These are phyloP conservation scores for Suillus variegatus DNA, from an alignment of 768 basidiomycete species.

Conservation along the genomic window DNA sequence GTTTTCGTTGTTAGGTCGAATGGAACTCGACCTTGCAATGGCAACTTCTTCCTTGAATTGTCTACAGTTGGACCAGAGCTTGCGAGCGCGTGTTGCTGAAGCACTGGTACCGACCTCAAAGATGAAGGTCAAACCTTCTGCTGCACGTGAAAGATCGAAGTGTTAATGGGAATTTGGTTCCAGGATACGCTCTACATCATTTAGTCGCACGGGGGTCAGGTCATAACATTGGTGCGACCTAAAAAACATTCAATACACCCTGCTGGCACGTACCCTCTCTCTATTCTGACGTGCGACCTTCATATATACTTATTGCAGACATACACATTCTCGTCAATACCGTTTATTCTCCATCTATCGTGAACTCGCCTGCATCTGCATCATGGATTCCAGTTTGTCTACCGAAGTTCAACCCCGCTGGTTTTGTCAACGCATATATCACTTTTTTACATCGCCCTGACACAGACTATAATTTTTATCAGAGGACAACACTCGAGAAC, in stretches of 20 bases:
- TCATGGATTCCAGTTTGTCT: conserved; percentile 96
- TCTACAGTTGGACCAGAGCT: conserved; percentile 65
- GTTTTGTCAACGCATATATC: conserved; percentile 92
- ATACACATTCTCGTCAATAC: conserved; percentile 94
- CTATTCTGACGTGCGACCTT: conserved; percentile 5
- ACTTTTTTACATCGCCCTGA: conserved; percentile 58
- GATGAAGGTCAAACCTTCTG: conserved; percentile 56
- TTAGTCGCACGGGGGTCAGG: conserved; percentile 75
- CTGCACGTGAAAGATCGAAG: background rate
- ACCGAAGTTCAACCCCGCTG: conserved; percentile 87
- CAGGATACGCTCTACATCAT: conserved; percentile 93
- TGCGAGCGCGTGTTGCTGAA: conserved; percentile 79
- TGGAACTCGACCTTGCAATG: conserved; percentile 82
- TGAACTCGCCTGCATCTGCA: conserved; percentile 76
- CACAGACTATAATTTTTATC: background rate
- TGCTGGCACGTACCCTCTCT: conserved; percentile 53
- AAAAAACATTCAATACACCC: conserved; percentile 96
- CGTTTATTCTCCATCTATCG: conserved; percentile 77
- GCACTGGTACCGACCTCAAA: conserved; percentile 78
- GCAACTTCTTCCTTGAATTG: conserved; percentile 80
- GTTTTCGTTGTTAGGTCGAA: conserved; percentile 63
- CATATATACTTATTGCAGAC: conserved; percentile 40
- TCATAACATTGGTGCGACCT: conserved; percentile 87
- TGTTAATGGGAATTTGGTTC: conserved; percentile 4
- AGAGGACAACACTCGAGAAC: conserved; percentile 7